phyloP scores from a whole-genome alignment of 192 early-diverging fungal genomes.

The Backusella sp. region DNA sequence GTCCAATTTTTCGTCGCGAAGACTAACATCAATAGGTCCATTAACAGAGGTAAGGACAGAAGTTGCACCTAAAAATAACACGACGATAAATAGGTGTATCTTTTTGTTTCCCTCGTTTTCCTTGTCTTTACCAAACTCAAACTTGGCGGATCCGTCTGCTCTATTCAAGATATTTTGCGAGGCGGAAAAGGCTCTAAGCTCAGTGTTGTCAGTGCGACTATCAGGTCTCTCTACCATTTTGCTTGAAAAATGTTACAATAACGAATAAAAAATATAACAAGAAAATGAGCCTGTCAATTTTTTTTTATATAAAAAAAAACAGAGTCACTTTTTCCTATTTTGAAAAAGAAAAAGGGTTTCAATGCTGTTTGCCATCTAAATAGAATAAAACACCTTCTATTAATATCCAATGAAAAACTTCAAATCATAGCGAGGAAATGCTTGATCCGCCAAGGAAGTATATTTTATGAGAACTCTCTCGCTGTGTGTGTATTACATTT shows the following conservation, averaged over 20 bases:
- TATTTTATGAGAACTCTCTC: no score
- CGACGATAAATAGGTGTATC: not conserved
- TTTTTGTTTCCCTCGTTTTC: not conserved
- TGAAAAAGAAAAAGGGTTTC: not conserved
- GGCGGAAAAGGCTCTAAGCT: constrained; percentile 73
- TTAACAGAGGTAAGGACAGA: constrained; percentile 77
- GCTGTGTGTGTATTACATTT: no score
- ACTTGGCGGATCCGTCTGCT: constrained; percentile 86
- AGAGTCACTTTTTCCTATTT: not conserved
- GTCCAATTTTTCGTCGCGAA: constrained; percentile 89
- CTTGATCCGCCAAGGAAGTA: no score
- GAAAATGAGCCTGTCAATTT: not conserved
- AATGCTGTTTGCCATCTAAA: no score
- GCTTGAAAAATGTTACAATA: not conserved
- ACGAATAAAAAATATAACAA: not conserved
- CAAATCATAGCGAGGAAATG: no score
- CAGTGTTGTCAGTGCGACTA: constrained; percentile 46
- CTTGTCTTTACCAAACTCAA: constrained; percentile 58
- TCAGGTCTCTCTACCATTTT: constrained; percentile 47
- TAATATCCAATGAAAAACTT: no score
- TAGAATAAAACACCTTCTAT: no score
- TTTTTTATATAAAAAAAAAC: not conserved
- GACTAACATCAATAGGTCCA: constrained; percentile 84
- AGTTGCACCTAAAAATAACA: constrained; percentile 52
- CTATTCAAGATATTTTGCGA: constrained; percentile 67